Conservation (phyloP, 768 basidiomycete species). For the Pleurotus sapidus region DNA sequence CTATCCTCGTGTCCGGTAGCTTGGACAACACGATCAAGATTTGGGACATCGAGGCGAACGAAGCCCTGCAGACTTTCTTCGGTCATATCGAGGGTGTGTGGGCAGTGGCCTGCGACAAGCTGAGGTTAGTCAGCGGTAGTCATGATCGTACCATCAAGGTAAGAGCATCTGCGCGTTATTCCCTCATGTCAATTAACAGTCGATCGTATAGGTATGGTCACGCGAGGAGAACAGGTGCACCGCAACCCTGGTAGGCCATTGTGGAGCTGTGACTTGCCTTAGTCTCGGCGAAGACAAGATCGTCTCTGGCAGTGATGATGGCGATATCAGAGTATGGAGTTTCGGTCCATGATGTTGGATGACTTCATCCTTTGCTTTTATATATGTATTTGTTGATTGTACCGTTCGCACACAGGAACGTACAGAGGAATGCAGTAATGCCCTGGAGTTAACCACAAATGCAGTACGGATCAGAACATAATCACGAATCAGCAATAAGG, state of each 20-base stretch:
- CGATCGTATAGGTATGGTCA: constrained; percentile 75
- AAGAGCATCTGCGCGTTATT: constrained; percentile 18
- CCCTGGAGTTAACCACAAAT: background rate
- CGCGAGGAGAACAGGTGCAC: constrained; percentile 85
- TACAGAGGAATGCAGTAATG: background rate
- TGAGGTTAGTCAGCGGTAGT: constrained; percentile 88
- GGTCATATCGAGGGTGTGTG: constrained; percentile 99
- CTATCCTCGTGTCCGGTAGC: constrained; percentile 83
- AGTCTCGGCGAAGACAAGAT: constrained; percentile 93
- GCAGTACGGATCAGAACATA: no score
- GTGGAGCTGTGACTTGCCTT: constrained; percentile 90
- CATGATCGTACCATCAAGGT: constrained; percentile 99
- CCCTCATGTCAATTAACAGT: constrained; percentile 5
- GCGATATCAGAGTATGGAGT: constrained; percentile 83
- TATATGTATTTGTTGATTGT: constrained; percentile 4
- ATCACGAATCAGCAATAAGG: no score
- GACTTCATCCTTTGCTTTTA: background rate
- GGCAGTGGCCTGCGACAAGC: constrained; percentile 90
- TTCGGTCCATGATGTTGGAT: constrained; percentile 40
- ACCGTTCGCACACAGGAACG: background rate
- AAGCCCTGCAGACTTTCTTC: constrained; percentile 79
- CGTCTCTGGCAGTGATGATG: constrained; percentile 94
- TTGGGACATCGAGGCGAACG: constrained; percentile 92
- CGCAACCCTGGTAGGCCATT: constrained; percentile 89
- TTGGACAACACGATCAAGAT: constrained; percentile 94